Base-by-base conservation (phyloP, 192 early-diverging fungal genomes). In the Lobosporangium transversale region DNA sequence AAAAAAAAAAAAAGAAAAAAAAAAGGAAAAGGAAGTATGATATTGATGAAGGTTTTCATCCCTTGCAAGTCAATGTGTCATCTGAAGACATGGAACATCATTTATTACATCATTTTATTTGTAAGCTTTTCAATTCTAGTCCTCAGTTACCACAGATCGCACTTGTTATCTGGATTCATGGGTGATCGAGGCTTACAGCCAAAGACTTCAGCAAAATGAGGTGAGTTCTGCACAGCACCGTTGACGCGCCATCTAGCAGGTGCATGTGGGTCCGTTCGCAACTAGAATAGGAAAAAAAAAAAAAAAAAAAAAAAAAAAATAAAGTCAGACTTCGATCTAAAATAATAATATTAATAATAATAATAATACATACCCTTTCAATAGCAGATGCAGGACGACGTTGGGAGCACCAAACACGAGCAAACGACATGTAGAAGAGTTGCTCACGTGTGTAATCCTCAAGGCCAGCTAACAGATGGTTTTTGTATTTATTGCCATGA, bases 151-250 rank as follows among this genome's bases (percentile, higher is more conserved):
- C 88, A 45, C 88, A 92, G 23, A 32, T 66, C 74, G 58, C 89
- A 90, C 62, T 89, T 87, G 17, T 68, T 55, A 30, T 58, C 54
- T 15, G 92, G 92, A 79, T 94, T 94, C 92, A 94, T 92, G 20
- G 56, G 49, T 1, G 78, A 71, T 10, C 88, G 89, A 9, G 58
- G 32, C 24, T 83, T 62, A 65, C 94, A 94, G 14, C 82, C 70
- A 53, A 90, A 95, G 10, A 87, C 86, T 33, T 94, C 66, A 7
- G 87, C 70, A 85, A 95, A 95, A n/a, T 89, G 82, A 10, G 60
- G 29, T 0, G 88, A 89, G 75, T 95, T 93, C 24, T 82, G 75
- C 8, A 94, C 78, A 2, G 85, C 89, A 11, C 91, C 94, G 47
- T 86, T 90, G n/a, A 93, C 90, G 36, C 92, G 83, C 84, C 84